Base-by-base conservation (phyloP, 2,329 filamentous ascomycete genomes). In the Thermoascus crustaceus region DNA sequence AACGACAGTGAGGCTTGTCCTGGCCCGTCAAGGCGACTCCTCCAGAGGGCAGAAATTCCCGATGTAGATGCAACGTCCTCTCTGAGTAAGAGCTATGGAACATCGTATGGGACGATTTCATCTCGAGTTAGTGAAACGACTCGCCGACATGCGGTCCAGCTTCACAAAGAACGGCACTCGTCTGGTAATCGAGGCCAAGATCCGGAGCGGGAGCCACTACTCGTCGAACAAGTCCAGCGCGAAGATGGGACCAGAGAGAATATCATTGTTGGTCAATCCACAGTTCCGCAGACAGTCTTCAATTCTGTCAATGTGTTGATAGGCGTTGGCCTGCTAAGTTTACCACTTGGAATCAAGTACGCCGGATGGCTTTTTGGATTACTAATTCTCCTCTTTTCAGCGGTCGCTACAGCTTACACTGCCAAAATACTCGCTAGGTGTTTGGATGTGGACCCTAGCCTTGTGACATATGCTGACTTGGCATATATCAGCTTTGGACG, bases 251-350 rank as follows among this genome's bases (percentile, higher is more conserved):
- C 82, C 53, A 75, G 89, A 31, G 77, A 94, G 37, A 75, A 89
- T 48, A 75, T 89, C 2, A 80, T 94, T 2, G 82, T 94, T 42
- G 89, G 89, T 24, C 87, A 93, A 64, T 94, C 86, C n/a, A 98
- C 89, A 1, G 71, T 96, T 10, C 87, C 87, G 0, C 89, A 96
- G 65, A 96, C 89, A 5, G 75, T 95, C 43, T 94, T 96, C 70
- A 98, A 98, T 63, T 93, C 86, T 3, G 89, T 89, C 56, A 94
- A 94, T 47, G 85, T 93, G 33, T 67, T 95, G 40, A 89, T 95
- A 42, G 88, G 88, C 10, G 81, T 98, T 19, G 89, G 89, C 1
- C 67, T 98, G 19, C 71, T 98, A 33, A 93, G 85, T 59, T 68
- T 98, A 35, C 91, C 89, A 4, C 73, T 96, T 53, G 89, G 85